phyloP scores from a whole-genome alignment of 495 filamentous ascomycete species.

The Aspergillus cristatus region DNA sequence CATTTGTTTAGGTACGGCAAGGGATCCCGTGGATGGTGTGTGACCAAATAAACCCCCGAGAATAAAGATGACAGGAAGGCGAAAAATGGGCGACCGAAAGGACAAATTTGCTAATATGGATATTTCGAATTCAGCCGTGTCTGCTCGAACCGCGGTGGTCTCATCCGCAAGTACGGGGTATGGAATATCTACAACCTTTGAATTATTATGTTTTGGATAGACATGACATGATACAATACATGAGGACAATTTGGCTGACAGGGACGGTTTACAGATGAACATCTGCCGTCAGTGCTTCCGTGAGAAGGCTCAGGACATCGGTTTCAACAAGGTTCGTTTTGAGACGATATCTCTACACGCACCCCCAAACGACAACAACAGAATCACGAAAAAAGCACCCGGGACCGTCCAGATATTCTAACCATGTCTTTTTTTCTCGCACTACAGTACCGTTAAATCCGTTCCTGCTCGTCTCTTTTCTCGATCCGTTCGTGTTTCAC shows the following conservation, averaged over 20 bases:
- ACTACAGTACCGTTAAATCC: constrained; percentile 47
- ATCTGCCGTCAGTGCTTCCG: constrained; percentile 99
- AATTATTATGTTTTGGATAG: too few species aligned
- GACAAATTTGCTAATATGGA: constrained; percentile 4
- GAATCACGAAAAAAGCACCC: too few species aligned
- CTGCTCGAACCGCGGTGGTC: constrained; percentile 88
- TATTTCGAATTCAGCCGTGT: constrained; percentile 63
- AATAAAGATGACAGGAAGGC: background rate
- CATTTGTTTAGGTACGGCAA: constrained; percentile 63
- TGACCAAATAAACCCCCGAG: constrained; percentile 6
- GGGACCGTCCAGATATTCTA: too few species aligned
- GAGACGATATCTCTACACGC: background rate
- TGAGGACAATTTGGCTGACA: constrained; percentile 8
- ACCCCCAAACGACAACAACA: background rate
- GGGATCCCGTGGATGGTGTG: constrained; percentile 81
- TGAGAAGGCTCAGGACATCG: constrained; percentile 92
- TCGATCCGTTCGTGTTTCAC: constrained; percentile 31
- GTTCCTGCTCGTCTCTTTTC: constrained; percentile 16
- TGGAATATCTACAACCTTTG: constrained; percentile 32
- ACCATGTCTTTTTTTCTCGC: too few species aligned
- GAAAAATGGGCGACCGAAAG: constrained; percentile 6
- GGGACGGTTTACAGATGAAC: constrained; percentile 49
- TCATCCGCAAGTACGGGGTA: constrained; percentile 98
- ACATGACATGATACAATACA: too few species aligned
- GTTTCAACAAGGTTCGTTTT: constrained; percentile 79